Base-by-base conservation (phyloP, 495 filamentous ascomycete genomes). In the Lindgomyces ingoldianus region DNA sequence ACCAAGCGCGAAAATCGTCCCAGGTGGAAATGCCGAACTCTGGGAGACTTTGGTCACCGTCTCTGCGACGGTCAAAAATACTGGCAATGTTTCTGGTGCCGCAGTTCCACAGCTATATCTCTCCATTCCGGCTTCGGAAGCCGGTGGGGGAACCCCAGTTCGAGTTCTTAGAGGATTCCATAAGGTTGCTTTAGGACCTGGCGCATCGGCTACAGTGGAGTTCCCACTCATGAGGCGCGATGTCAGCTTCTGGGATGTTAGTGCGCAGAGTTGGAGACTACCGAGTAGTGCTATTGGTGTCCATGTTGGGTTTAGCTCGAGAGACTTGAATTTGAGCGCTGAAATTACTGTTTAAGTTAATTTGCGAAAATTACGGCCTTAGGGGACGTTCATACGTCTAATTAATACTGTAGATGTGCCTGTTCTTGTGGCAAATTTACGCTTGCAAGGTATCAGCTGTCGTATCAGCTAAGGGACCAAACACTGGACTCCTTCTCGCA, bases 101-200 rank as follows among this genome's bases (percentile, higher is more conserved):
- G 83, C 86, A 58, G 80, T 87, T 14, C 78, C 82, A 0, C 85
- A 88, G 73, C 73, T 88, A 68, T 87, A 79, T 73, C 57, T 83
- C 52, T 55, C 48, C 26, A 48, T 68, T 0, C 53, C 62, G 8
- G 45, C 52, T 4, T 41, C 45, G 9, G 69, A 71, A 41, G 76
- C 78, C 16, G 66, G 52, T 0, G 60, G 61, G 39, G 60, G 53
- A 18, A 59, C 30, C 6, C 83, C 77, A 45, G 77, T 74, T 4
- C 76, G 71, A 65, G 82, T 81, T 70, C 75, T 87, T 41, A 74
- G 85, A 16, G 83, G 84, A 8, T 87, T 87, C 53, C 74, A 77
- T 53, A 86, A 85, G 76, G 58, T 82, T 12, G 68, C 61, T 11
- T 61, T 87, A 0, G 70, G 69, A 16, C 58, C 76, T 0, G 81